A percentile compares a stretch with the other conserved stretches of the same genome.
Conservation (phyloP, 2,329 filamentous ascomycete genomes). For the Lanzia echinophila region DNA sequence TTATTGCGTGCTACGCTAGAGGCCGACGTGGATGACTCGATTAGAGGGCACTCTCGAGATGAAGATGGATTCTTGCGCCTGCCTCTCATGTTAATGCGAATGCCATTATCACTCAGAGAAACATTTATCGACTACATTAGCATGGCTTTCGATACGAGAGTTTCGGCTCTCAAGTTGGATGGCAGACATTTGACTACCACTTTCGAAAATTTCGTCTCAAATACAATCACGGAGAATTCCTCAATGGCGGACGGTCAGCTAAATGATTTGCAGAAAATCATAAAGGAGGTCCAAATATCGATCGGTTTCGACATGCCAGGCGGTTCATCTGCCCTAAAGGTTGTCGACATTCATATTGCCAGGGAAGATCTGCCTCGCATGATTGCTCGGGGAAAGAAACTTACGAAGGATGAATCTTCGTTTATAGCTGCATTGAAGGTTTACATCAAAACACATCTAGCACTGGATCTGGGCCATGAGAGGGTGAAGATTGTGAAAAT, state of each 20-base stretch:
- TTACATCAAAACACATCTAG: slow-evolving; percentile 36
- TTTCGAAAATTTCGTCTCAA: slow-evolving; percentile 27
- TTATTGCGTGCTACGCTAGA: slow-evolving; percentile 17
- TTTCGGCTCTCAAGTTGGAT: slow-evolving; percentile 33
- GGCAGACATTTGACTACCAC: slow-evolving; percentile 31
- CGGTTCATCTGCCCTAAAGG: slow-evolving; percentile 30
- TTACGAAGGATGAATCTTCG: slow-evolving; percentile 21
- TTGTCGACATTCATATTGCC: slow-evolving; percentile 37
- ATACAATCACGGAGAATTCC: slow-evolving; percentile 17
- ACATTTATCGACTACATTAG: slow-evolving; percentile 37
- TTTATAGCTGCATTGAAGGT: slow-evolving; percentile 35
- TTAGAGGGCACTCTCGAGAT: slow-evolving; percentile 9
- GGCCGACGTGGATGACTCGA: slow-evolving; percentile 12
- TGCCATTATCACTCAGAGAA: slow-evolving; percentile 38
- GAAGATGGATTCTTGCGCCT: slow-evolving; percentile 34
- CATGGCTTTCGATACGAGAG: slow-evolving; percentile 37
- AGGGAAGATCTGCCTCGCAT: slow-evolving; percentile 33
- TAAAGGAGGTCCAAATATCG: slow-evolving; percentile 24
- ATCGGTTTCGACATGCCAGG: slow-evolving; percentile 26
- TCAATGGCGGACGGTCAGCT: slow-evolving; percentile 16
- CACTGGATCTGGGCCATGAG: slow-evolving; percentile 34
- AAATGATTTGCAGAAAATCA: slow-evolving; percentile 13
- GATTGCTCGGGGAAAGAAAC: slow-evolving; percentile 20
- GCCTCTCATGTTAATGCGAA: slow-evolving; percentile 39
- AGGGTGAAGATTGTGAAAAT: slow-evolving; percentile 36